Evolutionary conservation across 176 grass and related monocot species (phyloP).

Genomic region (Saccharum spontaneum): DNA sequence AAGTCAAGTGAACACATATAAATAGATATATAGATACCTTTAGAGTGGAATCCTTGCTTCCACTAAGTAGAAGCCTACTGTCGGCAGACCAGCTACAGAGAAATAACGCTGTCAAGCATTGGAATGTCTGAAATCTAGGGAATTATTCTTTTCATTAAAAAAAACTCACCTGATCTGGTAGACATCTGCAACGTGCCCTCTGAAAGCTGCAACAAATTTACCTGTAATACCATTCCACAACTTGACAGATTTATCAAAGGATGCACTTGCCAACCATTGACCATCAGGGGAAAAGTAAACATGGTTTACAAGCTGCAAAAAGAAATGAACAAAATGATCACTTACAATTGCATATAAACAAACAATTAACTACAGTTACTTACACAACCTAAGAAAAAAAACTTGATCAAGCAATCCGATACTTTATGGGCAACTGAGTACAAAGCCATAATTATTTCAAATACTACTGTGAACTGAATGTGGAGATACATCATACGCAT

Average conservation of each 20-base stretch:
- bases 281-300: constrained; percentile 99
- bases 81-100: constrained; percentile 82
- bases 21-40: constrained; percentile 51
- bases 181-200: constrained; percentile 91
- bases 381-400: neutral
- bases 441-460: constrained; percentile 12
- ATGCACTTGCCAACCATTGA: constrained; percentile 96
- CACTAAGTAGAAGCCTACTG: constrained; percentile 96
- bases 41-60: constrained; percentile 96
- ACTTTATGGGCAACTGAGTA: neutral
- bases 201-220: constrained; percentile 78
- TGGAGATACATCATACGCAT: neutral
- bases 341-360: neutral
- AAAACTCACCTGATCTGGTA: constrained; percentile 86
- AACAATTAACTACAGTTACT: neutral
- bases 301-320: constrained; percentile 90
- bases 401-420: neutral
- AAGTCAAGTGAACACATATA: neutral
- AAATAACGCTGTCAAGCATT: constrained; percentile 23
- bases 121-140: neutral
- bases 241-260: constrained; percentile 97
- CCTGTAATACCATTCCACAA: constrained; percentile 97
- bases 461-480: neutral
- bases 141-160: neutral
- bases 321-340: constrained; percentile 16